phyloP scores from a whole-genome alignment of 352 stramenopile genomes.

The Phytophthora sansomeana region DNA sequence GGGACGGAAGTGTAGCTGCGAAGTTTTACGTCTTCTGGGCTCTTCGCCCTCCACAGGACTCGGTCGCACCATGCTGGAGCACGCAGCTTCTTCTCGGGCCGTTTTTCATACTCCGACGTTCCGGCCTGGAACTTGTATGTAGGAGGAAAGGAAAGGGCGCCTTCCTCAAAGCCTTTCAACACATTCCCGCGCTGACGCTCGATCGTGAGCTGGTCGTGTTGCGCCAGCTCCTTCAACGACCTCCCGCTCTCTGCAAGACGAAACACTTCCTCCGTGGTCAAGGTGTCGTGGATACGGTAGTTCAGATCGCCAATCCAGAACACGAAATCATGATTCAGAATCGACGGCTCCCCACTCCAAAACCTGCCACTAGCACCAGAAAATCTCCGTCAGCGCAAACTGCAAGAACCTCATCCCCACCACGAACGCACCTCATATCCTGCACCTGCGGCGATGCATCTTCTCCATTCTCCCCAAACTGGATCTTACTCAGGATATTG shows the following conservation, averaged over 20 bases:
- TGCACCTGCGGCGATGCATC: conserved; percentile 23
- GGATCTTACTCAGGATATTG: conserved; percentile 97
- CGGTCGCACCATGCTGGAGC: conserved; percentile 97
- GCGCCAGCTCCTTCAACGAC: conserved; percentile 46
- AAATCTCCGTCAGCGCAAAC: background rate
- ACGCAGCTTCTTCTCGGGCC: conserved; percentile 98
- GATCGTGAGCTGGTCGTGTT: conserved; percentile 70
- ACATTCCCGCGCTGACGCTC: conserved; percentile 79
- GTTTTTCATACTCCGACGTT: conserved; percentile 96
- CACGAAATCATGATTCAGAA: conserved; percentile 98
- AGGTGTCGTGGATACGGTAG: conserved; percentile 88
- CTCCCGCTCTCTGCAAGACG: conserved; percentile 51
- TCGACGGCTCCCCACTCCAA: conserved; percentile 65
- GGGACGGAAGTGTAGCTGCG: conserved; percentile 90
- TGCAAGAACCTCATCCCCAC: background rate
- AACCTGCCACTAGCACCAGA: conserved; percentile 39
- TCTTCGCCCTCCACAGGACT: conserved; percentile 84
- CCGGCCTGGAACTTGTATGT: conserved; percentile 99
- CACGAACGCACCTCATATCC: conserved; percentile 39
- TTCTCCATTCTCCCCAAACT: conserved; percentile 82
- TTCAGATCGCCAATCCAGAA: conserved; percentile 97
- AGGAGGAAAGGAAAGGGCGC: conserved; percentile 91
- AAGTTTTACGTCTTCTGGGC: conserved; percentile 56
- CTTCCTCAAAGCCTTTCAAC: conserved; percentile 92
- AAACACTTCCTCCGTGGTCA: conserved; percentile 83